Evolutionary conservation across 352 stramenopile species (phyloP), one percentile per base, ranked within the genome.

Genomic region (Phytophthora foliorum): DNA sequence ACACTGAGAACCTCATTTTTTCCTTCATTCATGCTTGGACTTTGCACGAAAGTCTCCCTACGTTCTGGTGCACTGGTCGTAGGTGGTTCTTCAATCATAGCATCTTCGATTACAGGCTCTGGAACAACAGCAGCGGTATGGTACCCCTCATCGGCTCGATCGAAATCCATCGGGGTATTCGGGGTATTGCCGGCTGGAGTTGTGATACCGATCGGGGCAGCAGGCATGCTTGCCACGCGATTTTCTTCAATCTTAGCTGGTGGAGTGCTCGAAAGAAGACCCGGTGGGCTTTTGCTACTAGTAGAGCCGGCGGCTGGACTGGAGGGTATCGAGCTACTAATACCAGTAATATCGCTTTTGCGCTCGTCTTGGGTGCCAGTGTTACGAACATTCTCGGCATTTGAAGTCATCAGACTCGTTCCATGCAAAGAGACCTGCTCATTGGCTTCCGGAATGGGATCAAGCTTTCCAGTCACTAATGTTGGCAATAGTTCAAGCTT

Each of bases 401-500:
- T 17, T 50, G 25, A 25, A 19, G 44, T 17, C 17, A 32, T 41
- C 41, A 19, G 17, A 25, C 32, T 63, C 24, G 36, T 34, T 63
- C 42, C 38, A 57, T 13, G 31, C 16, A 50, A 53, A 29, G 31
- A 54, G 38, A 69, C 38, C 19, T 44, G 44, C n/a, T 72, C 65
- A 19, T 56, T 65, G n/a, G 13, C 32, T 34, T 78, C 65, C 16
- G 51, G 65, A 48, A 78, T 78, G 17, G 70, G 11, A 24, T 65
- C 63, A 5, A 78, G 34, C 19, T 9, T 54, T 17, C 56, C 59
- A 31, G 44, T 42, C 41, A 54, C 48, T 25, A 71, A 57, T 11
- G 49, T 61, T 27, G 59, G 44, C 22, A 68, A 46, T 6, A 21
- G 22, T 45, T 61, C 21, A 19, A 38, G 2, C 5, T 2, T 31